A percentile compares a stretch with the other conserved stretches of the same genome.
Conservation (phyloP, 2,329 filamentous ascomycete species). For the Fusarium miscanthi region DNA sequence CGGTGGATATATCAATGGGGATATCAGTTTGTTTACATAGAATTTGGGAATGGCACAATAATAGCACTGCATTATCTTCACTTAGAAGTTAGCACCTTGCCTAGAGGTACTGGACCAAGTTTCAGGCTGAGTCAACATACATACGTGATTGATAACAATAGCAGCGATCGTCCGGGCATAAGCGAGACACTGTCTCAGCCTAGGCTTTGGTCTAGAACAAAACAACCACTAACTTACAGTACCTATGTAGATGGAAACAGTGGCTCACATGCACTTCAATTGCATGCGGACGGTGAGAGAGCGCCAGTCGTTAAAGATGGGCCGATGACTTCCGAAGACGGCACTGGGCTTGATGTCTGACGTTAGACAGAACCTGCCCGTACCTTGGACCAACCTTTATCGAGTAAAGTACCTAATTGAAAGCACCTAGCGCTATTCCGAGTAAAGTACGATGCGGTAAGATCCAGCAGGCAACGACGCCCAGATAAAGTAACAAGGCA, state of each 20-base stretch:
- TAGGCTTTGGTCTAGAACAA: slow-evolving; percentile 7
- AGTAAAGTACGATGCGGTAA: slow-evolving; percentile 19
- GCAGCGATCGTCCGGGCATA: slow-evolving; percentile 5
- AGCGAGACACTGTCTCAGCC: slow-evolving; percentile 21
- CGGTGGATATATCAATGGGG: slow-evolving; percentile 19
- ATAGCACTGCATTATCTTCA: not conserved
- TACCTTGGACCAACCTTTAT: slow-evolving; percentile 8
- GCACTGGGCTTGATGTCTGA: slow-evolving; percentile 29
- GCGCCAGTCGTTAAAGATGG: slow-evolving; percentile 16
- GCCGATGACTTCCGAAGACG: slow-evolving; percentile 36
- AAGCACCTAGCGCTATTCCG: slow-evolving; percentile 9
- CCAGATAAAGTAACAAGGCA: slow-evolving; percentile 6
- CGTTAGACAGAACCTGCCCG: slow-evolving; percentile 15
- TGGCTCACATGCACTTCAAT: slow-evolving; percentile 2
- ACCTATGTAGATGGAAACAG: slow-evolving; percentile 1
- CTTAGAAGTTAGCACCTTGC: not conserved
- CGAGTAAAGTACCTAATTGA: not conserved
- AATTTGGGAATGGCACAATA: not conserved
- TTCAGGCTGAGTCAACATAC: not conserved
- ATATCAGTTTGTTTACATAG: not conserved
- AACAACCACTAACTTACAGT: not conserved
- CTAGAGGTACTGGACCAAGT: not conserved
- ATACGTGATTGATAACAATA: not conserved
- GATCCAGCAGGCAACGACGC: slow-evolving; percentile 13
- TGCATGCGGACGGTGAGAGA: slow-evolving; percentile 27